Conservation (phyloP, 345 rosid genomes). For the Psidium friedrichsthalianum region DNA sequence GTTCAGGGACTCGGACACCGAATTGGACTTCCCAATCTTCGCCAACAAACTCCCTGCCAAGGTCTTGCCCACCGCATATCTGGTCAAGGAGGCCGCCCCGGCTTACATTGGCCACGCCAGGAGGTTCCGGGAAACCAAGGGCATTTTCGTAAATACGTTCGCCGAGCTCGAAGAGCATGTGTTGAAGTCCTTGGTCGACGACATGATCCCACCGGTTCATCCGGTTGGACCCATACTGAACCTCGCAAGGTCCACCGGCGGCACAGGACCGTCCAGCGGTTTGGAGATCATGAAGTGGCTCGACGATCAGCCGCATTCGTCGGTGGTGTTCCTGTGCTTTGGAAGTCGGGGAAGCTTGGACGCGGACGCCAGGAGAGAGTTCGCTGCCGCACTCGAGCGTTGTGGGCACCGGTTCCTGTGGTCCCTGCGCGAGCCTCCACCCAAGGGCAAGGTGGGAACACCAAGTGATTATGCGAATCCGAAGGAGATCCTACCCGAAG, state of each 20-base stretch:
- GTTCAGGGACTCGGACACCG: conserved; percentile 12
- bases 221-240: conserved; percentile 45
- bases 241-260: conserved; percentile 2
- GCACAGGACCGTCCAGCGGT: not conserved
- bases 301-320: conserved; percentile 22
- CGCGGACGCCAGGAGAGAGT: conserved; percentile 23
- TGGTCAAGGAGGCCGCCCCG: not conserved
- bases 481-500: conserved; percentile 28
- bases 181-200: conserved; percentile 3
- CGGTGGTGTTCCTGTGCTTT: conserved; percentile 56
- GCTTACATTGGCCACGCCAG: not conserved
- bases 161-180: conserved; percentile 31
- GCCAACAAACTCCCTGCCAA: conserved; percentile 20
- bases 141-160: conserved; percentile 42
- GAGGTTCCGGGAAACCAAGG: conserved; percentile 15
- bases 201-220: conserved; percentile 18
- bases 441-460: not conserved
- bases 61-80: conserved; percentile 15
- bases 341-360: conserved; percentile 50
- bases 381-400: conserved; percentile 38
- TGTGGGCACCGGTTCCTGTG: conserved; percentile 39
- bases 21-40: conserved; percentile 15
- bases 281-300: conserved; percentile 35
- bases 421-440: conserved; percentile 26
- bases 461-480: conserved; percentile 9